Conservation (phyloP, 106 monocot species). For the Acorus gramineus region DNA sequence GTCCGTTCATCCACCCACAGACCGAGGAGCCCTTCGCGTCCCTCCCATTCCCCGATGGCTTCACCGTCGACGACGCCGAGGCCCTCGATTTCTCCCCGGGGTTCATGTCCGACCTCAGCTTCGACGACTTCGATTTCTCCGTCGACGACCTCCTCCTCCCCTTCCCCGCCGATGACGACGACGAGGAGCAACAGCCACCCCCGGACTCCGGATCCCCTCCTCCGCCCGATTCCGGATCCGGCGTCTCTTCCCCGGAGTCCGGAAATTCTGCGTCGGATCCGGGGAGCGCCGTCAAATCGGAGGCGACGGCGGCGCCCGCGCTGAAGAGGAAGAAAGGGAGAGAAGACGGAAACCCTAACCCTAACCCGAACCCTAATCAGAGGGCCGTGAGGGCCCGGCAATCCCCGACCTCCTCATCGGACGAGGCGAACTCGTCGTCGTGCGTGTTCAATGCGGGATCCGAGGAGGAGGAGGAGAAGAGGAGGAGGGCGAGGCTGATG, state of each 20-base stretch:
- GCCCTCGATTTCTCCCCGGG: not conserved
- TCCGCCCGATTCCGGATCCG: not conserved
- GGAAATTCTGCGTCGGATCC: constrained; percentile 8
- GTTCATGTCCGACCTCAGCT: constrained; percentile 5
- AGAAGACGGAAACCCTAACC: not conserved
- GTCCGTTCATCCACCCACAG: too few relatives aligned
- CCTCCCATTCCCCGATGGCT: constrained; percentile 14
- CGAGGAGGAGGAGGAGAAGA: constrained; percentile 34
- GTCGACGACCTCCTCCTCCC: constrained; percentile 16
- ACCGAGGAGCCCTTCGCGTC: constrained; percentile 3
- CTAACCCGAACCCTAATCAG: constrained; percentile 13
- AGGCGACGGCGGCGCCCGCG: constrained; percentile 11
- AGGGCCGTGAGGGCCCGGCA: constrained; percentile 14
- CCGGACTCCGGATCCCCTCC: not conserved
- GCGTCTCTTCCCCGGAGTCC: not conserved
- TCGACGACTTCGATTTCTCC: constrained; percentile 25
- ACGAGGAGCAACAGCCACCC: not conserved
- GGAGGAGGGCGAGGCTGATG: constrained; percentile 46
- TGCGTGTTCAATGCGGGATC: constrained; percentile 4
- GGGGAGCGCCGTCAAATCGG: constrained; percentile 5
- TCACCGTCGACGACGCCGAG: constrained; percentile 4
- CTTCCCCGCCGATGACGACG: not conserved
- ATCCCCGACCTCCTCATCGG: not conserved
- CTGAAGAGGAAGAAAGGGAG: constrained; percentile 27
- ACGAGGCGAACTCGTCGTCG: constrained; percentile 10